Base-by-base conservation (phyloP, 2,329 filamentous ascomycete genomes). In the Colletotrichum ledebouriae region DNA sequence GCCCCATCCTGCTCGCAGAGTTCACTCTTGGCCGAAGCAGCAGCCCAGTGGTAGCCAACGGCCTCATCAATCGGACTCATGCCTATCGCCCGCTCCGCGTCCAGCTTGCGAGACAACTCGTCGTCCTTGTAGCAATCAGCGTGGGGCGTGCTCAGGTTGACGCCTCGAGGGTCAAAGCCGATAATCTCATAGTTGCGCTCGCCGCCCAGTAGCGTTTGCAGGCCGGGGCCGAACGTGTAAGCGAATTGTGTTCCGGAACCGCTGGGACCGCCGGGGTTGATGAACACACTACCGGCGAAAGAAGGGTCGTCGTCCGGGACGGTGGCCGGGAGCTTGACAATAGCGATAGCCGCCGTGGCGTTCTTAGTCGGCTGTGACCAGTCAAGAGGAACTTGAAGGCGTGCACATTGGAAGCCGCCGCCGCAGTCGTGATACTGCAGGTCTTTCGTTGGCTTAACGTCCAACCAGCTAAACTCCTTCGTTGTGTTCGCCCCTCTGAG, bases 371-470 rank as follows among this genome's bases (percentile, higher is more conserved):
- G 46, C 3, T 78, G 72, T 4, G 72, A 74, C 80, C 80, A 85
- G 74, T 84, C 78, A 25, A 84, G 77, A 0, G 82, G 82, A 6
- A 84, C 77, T 2, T 74, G 46, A 17, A 84, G 79, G 10, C 80
- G 78, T 1, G 83, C 81, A 63, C 83, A 85, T 39, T 77, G 74
- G 63, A 76, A 76, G 4, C 57, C 72, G 7, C 72, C 73, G 73
- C 81, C 82, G 73, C 82, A 85, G 7, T 72, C 70, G 42, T 79
- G 76, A 62, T 80, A 84, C 5, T 75, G 70, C 34, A 84, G 74
- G 39, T 78, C 71, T 17, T 69, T 52, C 2, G 75, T 76, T 1
- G 82, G 79, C 4, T 62, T 73, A 49, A 83, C 70, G 20, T 67
- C 41, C 1, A 67, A 25, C 81, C 81, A 82, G 63, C 80, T 69